These are phyloP conservation scores for Metschnikowia aberdeeniae DNA, from an alignment of 805 yeast species.

Conservation along the genomic window DNA sequence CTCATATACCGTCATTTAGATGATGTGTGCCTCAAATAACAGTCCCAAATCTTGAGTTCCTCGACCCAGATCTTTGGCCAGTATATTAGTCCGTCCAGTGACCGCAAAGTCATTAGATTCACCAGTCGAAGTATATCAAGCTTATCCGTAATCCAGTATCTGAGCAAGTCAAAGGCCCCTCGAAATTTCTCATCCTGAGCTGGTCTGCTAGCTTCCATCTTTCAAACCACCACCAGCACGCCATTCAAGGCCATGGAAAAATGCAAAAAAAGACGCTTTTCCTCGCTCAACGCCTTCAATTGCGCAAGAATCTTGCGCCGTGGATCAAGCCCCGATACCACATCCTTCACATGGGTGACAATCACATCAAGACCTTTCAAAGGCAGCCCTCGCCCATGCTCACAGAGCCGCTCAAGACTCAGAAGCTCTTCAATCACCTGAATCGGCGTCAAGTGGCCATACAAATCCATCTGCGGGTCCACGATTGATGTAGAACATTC, in stretches of 20 bases:
- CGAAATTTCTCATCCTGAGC: too few relatives aligned
- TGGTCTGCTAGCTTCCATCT: too few relatives aligned
- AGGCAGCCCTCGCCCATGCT: conserved; percentile 4
- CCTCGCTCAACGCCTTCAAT: conserved; percentile 37
- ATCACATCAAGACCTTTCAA: conserved; percentile 44
- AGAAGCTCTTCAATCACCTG: conserved; percentile 56
- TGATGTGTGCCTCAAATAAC: not conserved
- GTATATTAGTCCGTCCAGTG: too few relatives aligned
- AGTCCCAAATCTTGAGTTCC: too few relatives aligned
- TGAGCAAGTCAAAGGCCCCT: too few relatives aligned
- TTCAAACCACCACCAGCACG: conserved; percentile 32
- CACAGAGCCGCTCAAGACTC: conserved; percentile 16
- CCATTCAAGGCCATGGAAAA: conserved; percentile 59
- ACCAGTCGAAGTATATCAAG: too few relatives aligned
- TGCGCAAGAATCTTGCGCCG: conserved; percentile 49
- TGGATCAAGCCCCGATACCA: conserved; percentile 44
- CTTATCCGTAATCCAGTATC: too few relatives aligned
- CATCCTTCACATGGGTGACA: conserved; percentile 41
- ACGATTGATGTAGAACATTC: conserved; percentile 65
- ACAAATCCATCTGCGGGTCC: conserved; percentile 45
- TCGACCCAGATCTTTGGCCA: too few relatives aligned
- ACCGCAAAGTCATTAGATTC: too few relatives aligned
- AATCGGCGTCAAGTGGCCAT: conserved; percentile 78
- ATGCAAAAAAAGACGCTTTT: conserved; percentile 37
- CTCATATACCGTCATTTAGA: conserved; percentile 49